Percentiles rank a stretch among this genome's conserved stretches.
phyloP scores from a whole-genome alignment of 441 rosid genomes.

The Capsella rubella region DNA sequence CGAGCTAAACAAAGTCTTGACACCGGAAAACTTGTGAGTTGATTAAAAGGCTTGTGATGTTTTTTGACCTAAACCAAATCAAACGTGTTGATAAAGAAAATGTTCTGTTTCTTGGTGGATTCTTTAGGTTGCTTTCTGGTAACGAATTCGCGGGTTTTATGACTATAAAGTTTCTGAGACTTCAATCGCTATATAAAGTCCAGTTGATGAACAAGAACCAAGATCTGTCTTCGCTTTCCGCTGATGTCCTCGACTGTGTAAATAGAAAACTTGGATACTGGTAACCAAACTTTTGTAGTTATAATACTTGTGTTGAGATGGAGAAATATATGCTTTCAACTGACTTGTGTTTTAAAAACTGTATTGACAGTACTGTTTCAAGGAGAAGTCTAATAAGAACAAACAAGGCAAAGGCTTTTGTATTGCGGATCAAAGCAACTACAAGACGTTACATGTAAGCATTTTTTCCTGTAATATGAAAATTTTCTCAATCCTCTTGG shows the following conservation, averaged over 20 bases:
- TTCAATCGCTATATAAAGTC: slow-evolving; percentile 55
- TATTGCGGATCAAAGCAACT: slow-evolving; percentile 40
- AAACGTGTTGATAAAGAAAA: background rate
- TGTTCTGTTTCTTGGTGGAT: background rate
- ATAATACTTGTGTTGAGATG: background rate
- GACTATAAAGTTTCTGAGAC: slow-evolving; percentile 52
- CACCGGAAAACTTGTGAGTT: slow-evolving; percentile 71
- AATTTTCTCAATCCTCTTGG: background rate
- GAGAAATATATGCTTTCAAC: background rate
- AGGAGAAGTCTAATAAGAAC: slow-evolving; percentile 34
- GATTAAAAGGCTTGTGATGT: background rate
- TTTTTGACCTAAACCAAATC: background rate
- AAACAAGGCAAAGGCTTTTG: slow-evolving; percentile 32
- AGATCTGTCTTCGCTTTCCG: slow-evolving; percentile 27
- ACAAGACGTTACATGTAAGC: slow-evolving; percentile 38
- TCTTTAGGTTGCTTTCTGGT: slow-evolving; percentile 66
- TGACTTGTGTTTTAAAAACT: background rate
- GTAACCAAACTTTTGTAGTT: slow-evolving; percentile 44
- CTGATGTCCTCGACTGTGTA: slow-evolving; percentile 44
- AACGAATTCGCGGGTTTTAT: slow-evolving; percentile 60
- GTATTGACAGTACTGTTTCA: slow-evolving; percentile 33
- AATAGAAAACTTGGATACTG: slow-evolving; percentile 65
- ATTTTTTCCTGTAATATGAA: slow-evolving; percentile 2
- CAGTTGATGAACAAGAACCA: slow-evolving; percentile 58
- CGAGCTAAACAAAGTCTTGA: slow-evolving; percentile 49